Percentiles rank a stretch among this genome's conserved stretches.
Conservation (phyloP, 2,329 filamentous ascomycete species). For the Amylocarpus encephaloides region DNA sequence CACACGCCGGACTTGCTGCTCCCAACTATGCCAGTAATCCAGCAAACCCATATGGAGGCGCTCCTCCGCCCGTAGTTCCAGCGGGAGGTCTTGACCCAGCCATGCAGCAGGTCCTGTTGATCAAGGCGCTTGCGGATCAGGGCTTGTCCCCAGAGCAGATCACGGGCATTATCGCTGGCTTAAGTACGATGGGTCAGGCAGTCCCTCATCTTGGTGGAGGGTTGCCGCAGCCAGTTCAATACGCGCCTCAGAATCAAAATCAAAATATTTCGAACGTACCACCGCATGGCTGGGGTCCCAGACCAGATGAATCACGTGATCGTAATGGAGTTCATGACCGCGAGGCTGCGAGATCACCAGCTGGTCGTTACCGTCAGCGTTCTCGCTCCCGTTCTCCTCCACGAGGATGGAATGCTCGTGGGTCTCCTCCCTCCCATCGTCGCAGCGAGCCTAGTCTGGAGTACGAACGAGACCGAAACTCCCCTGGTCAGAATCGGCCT, state of each 20-base stretch:
- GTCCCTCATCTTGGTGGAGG: conserved; percentile 23
- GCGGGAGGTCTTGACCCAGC: conserved; percentile 40
- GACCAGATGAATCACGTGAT: conserved; percentile 46
- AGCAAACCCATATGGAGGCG: conserved; percentile 33
- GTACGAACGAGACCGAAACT: conserved; percentile 66
- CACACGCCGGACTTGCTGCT: conserved; percentile 30
- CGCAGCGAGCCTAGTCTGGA: conserved; percentile 53
- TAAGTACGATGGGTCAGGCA: conserved; percentile 20
- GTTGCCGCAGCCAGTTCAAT: conserved; percentile 24
- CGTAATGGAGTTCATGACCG: conserved; percentile 45
- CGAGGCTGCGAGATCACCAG: conserved; percentile 53
- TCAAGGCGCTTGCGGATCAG: conserved; percentile 69
- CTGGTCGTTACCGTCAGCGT: conserved; percentile 45
- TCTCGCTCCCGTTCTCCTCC: conserved; percentile 77
- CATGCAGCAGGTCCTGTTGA: conserved; percentile 64
- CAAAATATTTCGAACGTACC: conserved; percentile 31
- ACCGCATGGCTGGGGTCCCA: conserved; percentile 37
- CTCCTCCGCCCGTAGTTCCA: conserved; percentile 33
- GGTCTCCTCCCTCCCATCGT: conserved; percentile 41
- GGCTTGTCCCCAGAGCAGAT: conserved; percentile 72
- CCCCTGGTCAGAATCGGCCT: conserved; percentile 53
- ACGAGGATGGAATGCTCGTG: conserved; percentile 62
- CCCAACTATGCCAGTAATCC: conserved; percentile 34
- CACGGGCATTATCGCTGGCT: conserved; percentile 41
- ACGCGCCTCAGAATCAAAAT: conserved; percentile 22